Conservation (phyloP, 805 yeast genomes). For the Candida argentea region DNA sequence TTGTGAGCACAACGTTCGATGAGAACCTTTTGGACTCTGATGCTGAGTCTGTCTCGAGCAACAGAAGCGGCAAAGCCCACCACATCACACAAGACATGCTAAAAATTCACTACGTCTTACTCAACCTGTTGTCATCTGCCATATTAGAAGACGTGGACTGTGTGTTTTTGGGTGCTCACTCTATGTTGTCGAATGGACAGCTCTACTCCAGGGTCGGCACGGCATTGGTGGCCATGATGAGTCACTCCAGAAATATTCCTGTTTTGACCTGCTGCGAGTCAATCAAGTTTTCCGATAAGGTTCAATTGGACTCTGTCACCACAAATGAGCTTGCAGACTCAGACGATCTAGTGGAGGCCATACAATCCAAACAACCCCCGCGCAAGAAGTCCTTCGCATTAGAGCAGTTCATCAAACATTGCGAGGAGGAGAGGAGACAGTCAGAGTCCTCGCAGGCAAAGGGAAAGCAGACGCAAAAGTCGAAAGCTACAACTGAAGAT, state of each 20-base stretch:
- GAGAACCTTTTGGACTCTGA: constrained; percentile 9
- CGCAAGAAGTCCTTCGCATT: constrained; percentile 52
- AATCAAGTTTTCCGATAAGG: constrained; percentile 88
- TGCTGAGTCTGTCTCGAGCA: constrained; percentile 10
- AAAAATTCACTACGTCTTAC: constrained; percentile 66
- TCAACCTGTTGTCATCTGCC: constrained; percentile 65
- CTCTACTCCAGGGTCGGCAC: constrained; percentile 92
- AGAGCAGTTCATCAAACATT: constrained; percentile 46
- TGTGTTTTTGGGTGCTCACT: constrained; percentile 93
- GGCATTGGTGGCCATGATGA: constrained; percentile 86
- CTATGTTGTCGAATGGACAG: constrained; percentile 91
- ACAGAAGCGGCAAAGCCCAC: constrained; percentile 6
- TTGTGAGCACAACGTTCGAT: constrained; percentile 36
- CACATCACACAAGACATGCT: constrained; percentile 44
- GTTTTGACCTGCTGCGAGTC: constrained; percentile 94
- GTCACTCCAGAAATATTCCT: constrained; percentile 80
- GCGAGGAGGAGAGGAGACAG: constrained; percentile 20
- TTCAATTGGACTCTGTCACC: constrained; percentile 93
- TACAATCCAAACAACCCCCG: constrained; percentile 42
- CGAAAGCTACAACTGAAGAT: constrained; percentile 1
- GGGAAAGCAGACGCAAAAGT: constrained; percentile 3
- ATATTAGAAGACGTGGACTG: constrained; percentile 80
- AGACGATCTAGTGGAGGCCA: constrained; percentile 50
- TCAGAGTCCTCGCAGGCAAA: constrained; percentile 9
- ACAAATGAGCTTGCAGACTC: constrained; percentile 82